Percentiles rank a stretch among this genome's conserved stretches.
Conservation (phyloP, 345 rosid genomes). For the Eucalyptus cladocalyx region DNA sequence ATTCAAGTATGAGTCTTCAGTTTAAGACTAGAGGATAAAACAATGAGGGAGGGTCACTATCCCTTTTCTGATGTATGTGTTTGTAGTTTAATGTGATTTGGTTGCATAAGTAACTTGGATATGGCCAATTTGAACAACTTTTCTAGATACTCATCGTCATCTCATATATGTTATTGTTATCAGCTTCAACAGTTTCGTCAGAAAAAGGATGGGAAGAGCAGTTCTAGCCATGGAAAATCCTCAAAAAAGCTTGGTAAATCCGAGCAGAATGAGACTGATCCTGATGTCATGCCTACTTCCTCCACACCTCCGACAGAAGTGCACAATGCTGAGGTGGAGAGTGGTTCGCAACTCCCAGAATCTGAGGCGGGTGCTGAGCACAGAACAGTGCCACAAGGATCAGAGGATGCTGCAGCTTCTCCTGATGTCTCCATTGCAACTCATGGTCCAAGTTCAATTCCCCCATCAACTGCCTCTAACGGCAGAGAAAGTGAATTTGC, state of each 20-base stretch:
- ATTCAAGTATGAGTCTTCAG: not conserved
- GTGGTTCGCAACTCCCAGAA: not conserved
- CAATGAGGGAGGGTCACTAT: not conserved
- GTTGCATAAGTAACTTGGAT: not conserved
- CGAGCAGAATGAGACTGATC: constrained; percentile 42
- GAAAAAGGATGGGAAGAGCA: constrained; percentile 73
- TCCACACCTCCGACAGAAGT: constrained; percentile 3
- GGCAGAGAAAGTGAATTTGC: not conserved
- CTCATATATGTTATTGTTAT: not conserved
- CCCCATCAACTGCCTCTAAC: not conserved
- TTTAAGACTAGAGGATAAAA: not conserved
- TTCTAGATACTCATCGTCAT: not conserved
- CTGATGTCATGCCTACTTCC: constrained; percentile 15
- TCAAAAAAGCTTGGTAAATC: constrained; percentile 49
- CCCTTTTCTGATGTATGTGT: not conserved
- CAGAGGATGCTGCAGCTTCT: not conserved
- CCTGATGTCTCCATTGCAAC: not conserved
- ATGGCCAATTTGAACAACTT: not conserved
- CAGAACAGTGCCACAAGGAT: not conserved
- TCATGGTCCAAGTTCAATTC: not conserved
- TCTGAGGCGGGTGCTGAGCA: not conserved
- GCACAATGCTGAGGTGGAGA: constrained; percentile 24
- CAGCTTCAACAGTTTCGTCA: constrained; percentile 98
- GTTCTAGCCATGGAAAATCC: constrained; percentile 65
- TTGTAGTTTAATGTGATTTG: not conserved